Conservation (phyloP, 768 basidiomycete species). For the Termitomyces bulborhizus region DNA sequence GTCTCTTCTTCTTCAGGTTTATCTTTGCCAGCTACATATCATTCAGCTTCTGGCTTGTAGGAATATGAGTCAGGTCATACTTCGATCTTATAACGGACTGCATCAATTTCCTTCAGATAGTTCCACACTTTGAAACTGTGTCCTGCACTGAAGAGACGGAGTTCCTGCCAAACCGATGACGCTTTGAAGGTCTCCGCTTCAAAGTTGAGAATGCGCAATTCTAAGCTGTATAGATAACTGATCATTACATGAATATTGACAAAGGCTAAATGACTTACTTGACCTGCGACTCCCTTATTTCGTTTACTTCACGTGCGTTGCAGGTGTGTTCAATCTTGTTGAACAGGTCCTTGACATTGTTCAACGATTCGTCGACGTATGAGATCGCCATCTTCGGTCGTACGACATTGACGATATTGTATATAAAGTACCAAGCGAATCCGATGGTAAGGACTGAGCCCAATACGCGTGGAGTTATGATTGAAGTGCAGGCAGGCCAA, state of each 20-base stretch:
- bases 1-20: neutral
- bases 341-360: neutral
- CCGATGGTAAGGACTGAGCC: neutral
- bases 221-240: neutral
- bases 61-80: too few species aligned
- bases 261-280: neutral
- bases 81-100: too few species aligned
- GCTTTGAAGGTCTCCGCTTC: neutral
- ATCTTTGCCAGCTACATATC: neutral
- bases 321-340: neutral
- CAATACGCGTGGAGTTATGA: neutral
- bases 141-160: neutral
- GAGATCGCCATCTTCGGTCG: neutral
- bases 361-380: neutral
- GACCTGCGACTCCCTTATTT: neutral
- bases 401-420: neutral
- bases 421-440: neutral
- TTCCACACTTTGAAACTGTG: neutral
- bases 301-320: neutral
- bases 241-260: neutral
- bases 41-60: neutral
- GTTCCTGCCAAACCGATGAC: neutral
- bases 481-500: neutral
- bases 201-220: neutral
- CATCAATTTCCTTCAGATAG: too few species aligned